These are phyloP conservation scores for Magnusiomyces clavatus DNA, from an alignment of 1,139 yeast species.

Conservation along the genomic window DNA sequence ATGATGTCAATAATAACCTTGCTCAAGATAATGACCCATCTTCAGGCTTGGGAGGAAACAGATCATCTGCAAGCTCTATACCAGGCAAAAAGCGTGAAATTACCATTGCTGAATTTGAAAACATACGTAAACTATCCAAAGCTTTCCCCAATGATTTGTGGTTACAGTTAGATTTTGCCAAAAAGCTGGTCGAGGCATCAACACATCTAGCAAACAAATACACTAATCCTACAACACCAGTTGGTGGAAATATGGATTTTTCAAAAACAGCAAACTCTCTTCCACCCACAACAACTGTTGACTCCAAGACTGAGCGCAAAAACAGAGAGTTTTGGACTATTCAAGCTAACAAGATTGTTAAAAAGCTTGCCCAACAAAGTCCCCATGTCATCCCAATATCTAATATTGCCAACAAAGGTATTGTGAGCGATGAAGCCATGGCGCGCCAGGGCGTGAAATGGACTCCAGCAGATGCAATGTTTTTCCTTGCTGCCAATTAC, in stretches of 20 bases:
- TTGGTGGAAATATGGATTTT: conserved; percentile 11
- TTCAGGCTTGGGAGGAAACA: no score
- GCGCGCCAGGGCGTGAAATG: no score
- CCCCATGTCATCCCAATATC: no score
- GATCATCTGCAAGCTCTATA: no score
- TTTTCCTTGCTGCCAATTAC: conserved; percentile 51
- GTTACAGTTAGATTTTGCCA: conserved; percentile 34
- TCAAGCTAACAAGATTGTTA: conserved; percentile 51
- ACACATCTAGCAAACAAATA: conserved; percentile 26
- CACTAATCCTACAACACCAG: conserved; percentile 29
- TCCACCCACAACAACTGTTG: conserved; percentile 22
- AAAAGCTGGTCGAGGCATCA: conserved; percentile 31
- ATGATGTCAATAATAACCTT: no score
- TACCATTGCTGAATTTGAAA: no score
- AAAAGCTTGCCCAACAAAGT: conserved; percentile 35
- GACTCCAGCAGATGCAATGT: conserved; percentile 44
- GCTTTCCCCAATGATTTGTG: conserved; percentile 21
- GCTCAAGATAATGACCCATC: no score
- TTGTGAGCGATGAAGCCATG: conserved; percentile 20
- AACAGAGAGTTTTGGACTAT: conserved; percentile 48
- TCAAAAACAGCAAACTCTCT: not conserved
- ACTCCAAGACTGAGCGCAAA: conserved; percentile 39
- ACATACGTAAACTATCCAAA: no score
- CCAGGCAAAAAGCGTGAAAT: no score
- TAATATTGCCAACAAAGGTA: no score